These are phyloP conservation scores for Waitea zeae DNA, from an alignment of 1,284 basidiomycete species.

Conservation along the genomic window DNA sequence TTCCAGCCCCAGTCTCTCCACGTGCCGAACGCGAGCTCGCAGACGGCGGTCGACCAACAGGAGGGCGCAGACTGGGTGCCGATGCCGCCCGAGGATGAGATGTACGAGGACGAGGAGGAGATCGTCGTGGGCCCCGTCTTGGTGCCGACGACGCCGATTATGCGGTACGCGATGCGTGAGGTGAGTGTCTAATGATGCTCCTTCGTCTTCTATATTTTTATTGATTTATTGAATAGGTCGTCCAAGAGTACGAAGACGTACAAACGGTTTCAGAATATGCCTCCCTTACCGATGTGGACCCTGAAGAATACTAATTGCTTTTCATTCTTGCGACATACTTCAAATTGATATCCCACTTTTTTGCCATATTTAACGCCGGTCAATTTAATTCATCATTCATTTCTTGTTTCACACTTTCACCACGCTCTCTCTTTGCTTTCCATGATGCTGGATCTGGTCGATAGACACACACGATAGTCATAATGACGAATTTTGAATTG, in stretches of 20 bases:
- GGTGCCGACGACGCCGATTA: conserved; percentile 57
- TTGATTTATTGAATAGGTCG: too few species aligned
- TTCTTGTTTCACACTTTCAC: too few species aligned
- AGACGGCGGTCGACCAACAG: conserved; percentile 12
- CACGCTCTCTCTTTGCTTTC: too few species aligned
- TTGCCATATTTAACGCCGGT: too few species aligned
- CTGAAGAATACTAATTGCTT: background rate
- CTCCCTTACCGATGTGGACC: background rate
- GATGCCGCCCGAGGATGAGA: conserved; percentile 3
- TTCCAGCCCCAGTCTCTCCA: conserved; percentile 10
- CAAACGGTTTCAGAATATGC: background rate
- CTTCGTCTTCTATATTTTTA: too few species aligned
- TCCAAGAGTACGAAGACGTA: background rate
- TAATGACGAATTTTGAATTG: too few species aligned
- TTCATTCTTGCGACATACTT: too few species aligned
- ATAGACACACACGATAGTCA: too few species aligned
- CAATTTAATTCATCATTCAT: too few species aligned
- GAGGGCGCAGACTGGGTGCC: conserved; percentile 9
- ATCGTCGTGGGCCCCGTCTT: conserved; percentile 60
- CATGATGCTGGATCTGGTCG: too few species aligned
- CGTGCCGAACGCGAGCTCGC: conserved; percentile 14
- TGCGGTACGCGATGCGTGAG: conserved; percentile 63
- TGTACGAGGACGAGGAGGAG: conserved; percentile 15
- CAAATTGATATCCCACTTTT: too few species aligned
- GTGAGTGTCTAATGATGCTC: too few species aligned